Evolutionary conservation across 805 yeast genomes (phyloP).

Genomic region (Nakazawaea sp.): DNA sequence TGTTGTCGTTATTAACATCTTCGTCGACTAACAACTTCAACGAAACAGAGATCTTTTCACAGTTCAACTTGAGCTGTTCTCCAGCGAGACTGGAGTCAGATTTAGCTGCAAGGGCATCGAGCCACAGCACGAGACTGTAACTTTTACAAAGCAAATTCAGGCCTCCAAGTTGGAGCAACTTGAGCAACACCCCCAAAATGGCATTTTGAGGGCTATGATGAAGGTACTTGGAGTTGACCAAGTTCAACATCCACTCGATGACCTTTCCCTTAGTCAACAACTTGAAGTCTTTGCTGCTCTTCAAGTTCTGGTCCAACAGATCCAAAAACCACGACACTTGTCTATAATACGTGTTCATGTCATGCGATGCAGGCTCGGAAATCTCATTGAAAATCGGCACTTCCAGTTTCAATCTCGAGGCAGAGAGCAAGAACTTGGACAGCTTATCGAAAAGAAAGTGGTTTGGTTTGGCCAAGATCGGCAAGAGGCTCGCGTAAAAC

Average conservation of each 20-base stretch:
- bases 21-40: constrained; percentile 26
- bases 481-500: constrained; percentile 47
- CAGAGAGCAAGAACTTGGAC: constrained; percentile 55
- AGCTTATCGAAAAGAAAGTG: constrained; percentile 70
- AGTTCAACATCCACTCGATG: constrained; percentile 60
- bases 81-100: background rate
- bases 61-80: constrained; percentile 30
- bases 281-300: constrained; percentile 42
- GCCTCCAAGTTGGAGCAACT: constrained; percentile 49
- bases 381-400: constrained; percentile 40
- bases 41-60: constrained; percentile 40
- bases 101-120: constrained; percentile 24
- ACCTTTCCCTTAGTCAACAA: constrained; percentile 46
- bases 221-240: constrained; percentile 44
- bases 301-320: constrained; percentile 39
- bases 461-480: constrained; percentile 59
- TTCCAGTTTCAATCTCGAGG: constrained; percentile 38
- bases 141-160: constrained; percentile 52
- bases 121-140: constrained; percentile 36
- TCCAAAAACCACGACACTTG: constrained; percentile 64
- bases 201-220: constrained; percentile 26
- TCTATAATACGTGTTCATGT: constrained; percentile 43
- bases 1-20: constrained; percentile 24
- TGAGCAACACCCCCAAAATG: constrained; percentile 35
- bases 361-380: constrained; percentile 24